Conservation (phyloP, 148 eudicot species). For the Cornus kousa region DNA sequence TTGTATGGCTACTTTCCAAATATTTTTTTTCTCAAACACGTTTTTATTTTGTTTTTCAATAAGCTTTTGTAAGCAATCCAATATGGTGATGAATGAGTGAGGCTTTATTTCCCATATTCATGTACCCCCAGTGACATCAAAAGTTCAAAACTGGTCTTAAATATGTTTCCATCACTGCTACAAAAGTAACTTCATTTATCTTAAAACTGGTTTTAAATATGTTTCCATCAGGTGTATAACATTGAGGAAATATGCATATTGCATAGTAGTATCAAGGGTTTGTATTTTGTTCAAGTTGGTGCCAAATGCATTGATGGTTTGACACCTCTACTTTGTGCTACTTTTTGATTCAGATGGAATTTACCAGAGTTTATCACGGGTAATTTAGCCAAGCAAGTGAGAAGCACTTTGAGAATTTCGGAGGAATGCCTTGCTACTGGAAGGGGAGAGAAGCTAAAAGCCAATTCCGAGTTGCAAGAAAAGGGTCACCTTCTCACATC, state of each 20-base stretch:
- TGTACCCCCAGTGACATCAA: neutral
- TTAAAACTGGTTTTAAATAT: neutral
- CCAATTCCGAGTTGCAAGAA: slow-evolving; percentile 35
- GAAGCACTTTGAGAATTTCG: slow-evolving; percentile 40
- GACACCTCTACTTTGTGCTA: neutral
- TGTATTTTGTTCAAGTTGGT: neutral
- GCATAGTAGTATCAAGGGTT: neutral
- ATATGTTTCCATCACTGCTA: neutral
- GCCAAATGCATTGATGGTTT: neutral
- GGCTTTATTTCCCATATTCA: no score
- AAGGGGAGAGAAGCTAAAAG: slow-evolving; percentile 31
- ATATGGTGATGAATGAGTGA: no score
- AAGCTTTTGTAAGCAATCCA: no score
- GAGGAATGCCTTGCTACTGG: slow-evolving; percentile 30
- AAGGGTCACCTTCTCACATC: slow-evolving; percentile 52
- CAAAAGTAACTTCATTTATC: neutral
- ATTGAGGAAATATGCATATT: neutral
- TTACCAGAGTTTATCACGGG: slow-evolving; percentile 27
- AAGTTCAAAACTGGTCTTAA: neutral
- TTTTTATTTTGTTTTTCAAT: no score
- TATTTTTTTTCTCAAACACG: no score
- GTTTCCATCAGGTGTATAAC: no score
- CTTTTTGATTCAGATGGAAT: slow-evolving; percentile 26
- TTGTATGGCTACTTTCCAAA: no score
- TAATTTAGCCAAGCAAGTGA: slow-evolving; percentile 24